phyloP scores from a whole-genome alignment of 177 flowering plant genomes.

The Telopea speciosissima region DNA sequence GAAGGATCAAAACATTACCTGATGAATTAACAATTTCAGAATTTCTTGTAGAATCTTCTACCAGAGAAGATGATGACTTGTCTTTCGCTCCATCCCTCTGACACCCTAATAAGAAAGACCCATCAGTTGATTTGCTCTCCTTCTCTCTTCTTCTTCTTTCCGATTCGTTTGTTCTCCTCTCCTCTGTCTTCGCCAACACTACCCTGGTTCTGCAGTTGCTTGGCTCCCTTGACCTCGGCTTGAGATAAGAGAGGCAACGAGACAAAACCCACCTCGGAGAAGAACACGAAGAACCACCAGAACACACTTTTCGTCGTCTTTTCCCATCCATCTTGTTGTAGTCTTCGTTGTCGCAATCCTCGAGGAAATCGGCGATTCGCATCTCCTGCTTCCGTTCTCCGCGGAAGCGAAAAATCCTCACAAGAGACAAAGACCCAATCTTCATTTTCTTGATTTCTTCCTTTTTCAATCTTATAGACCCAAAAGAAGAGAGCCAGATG shows the following conservation, averaged over 20 bases:
- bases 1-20: neutral
- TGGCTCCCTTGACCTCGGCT: slow-evolving; percentile 5
- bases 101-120: slow-evolving; percentile 2
- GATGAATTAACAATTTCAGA: neutral
- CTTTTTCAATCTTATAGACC: too few species aligned
- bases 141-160: neutral
- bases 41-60: neutral
- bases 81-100: neutral
- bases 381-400: neutral
- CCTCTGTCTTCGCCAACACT: neutral
- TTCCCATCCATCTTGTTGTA: neutral
- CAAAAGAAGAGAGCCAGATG: too few species aligned
- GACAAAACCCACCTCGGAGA: slow-evolving; percentile 10
- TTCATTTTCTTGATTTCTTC: neutral
- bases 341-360: neutral
- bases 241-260: slow-evolving; percentile 9
- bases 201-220: neutral
- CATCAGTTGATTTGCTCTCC: neutral
- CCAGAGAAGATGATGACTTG: neutral
- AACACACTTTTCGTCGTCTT: neutral
- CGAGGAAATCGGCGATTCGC: slow-evolving; percentile 9
- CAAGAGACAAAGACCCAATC: neutral
- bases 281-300: neutral
- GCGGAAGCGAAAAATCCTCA: neutral
- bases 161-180: slow-evolving; percentile 3